Evolutionary conservation across 371 early-diverging fungal species (phyloP).

Genomic region (Entomophthora muscae): DNA sequence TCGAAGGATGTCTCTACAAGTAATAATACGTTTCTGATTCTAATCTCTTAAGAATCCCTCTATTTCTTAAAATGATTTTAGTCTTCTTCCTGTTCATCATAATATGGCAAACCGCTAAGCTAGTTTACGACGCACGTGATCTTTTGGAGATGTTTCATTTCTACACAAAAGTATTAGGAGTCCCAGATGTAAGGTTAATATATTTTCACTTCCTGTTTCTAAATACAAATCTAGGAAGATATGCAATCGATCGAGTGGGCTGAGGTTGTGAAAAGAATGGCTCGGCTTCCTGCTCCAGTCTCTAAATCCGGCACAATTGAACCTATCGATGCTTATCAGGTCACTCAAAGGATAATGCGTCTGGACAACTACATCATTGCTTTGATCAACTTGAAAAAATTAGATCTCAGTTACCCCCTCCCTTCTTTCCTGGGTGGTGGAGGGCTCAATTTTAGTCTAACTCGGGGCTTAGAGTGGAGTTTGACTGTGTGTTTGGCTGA

Average conservation of each 20-base stretch:
- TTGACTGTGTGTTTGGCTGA: constrained; percentile 62
- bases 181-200: constrained; percentile 43
- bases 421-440: constrained; percentile 24
- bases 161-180: constrained; percentile 56
- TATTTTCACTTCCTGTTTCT: neutral
- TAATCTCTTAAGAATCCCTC: neutral
- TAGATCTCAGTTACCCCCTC: constrained; percentile 55
- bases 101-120: constrained; percentile 37
- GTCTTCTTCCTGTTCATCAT: neutral
- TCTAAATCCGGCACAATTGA: constrained; percentile 18
- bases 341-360: constrained; percentile 90
- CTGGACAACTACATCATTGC: constrained; percentile 93
- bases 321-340: constrained; percentile 61
- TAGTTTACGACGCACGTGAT: constrained; percentile 47
- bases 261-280: constrained; percentile 51
- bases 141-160: constrained; percentile 71
- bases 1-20: constrained; percentile 34
- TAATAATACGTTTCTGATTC: neutral
- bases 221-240: constrained; percentile 26
- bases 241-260: constrained; percentile 67
- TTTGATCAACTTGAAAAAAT: constrained; percentile 75
- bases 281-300: constrained; percentile 42
- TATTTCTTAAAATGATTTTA: neutral
- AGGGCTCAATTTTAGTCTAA: constrained; percentile 27
- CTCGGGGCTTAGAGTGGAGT: constrained; percentile 86